Base-by-base conservation (phyloP, 2,329 filamentous ascomycete species). In the Alternaria metachromatica region DNA sequence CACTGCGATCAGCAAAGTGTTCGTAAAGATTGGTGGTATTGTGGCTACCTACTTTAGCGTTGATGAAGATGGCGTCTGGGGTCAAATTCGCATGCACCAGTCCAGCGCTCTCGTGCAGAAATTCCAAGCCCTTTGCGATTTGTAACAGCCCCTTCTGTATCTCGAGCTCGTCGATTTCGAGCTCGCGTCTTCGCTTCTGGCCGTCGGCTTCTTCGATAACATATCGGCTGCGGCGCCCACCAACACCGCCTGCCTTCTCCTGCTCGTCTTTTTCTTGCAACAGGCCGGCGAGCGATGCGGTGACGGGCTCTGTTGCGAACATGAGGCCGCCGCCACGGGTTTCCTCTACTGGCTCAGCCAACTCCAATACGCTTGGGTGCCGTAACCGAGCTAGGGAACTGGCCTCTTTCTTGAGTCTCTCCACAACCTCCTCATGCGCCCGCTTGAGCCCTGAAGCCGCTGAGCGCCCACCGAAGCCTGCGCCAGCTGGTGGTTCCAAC, bases 121-220 rank as follows among this genome's bases (percentile, higher is more conserved):
- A 98, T 80, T 98, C 95, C 28, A 98, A 84, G 3, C 94, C 95
- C 79, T 97, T 97, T 75, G 91, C 94, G 67, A 99, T 87, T 80
- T 99, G 96, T 64, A 98, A 83, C 66, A 99, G 80, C 0, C 96
- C 96, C 81, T 99, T 99, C 79, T 99, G 96, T 72, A 98, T 96
- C 81, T 99, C 96, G 63, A 99, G 84, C 82, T 98, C 96, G 77
- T 99, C 96, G 65, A 99, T 93, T 78, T 98, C 95, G 13, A 97
- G 81, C 75, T 98, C 94, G 72, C 92, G 87, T 72, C 93, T 85
- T 72, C 80, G 77, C 59, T 89, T 87, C 54, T 88, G 88, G 37
- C 92, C 92, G 70, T 94, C 90, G 1, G 90, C 84, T 70, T 94
- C 91, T 75, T 96, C 93, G 2, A 92, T 89, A 58, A 96, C 90